Conservation (phyloP, 2,329 filamentous ascomycete genomes). For the Hypoxylon sp. region DNA sequence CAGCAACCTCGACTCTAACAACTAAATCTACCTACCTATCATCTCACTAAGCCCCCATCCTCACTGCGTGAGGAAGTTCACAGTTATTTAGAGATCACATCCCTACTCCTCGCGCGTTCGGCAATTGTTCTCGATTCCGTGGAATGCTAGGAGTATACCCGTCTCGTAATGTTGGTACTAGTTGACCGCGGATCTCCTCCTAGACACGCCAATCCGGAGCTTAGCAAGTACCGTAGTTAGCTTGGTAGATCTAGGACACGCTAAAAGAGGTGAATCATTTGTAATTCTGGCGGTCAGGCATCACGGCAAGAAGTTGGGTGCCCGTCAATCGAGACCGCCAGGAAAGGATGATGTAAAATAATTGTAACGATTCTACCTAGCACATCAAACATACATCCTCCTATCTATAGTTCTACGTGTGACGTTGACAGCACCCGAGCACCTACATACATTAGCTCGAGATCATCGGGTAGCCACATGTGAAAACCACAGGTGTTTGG, state of each 20-base stretch:
- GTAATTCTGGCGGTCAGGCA: constrained; percentile 40
- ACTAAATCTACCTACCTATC: constrained; percentile 37
- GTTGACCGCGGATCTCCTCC: constrained; percentile 16
- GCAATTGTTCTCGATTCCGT: constrained; percentile 28
- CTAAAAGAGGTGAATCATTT: constrained; percentile 17
- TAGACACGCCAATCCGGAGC: constrained; percentile 3
- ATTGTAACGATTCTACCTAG: constrained; percentile 3
- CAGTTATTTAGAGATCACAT: constrained; percentile 28
- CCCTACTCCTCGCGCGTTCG: constrained; percentile 28
- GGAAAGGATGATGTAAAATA: constrained; percentile 25
- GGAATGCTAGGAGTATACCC: constrained; percentile 12
- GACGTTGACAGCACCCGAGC: constrained; percentile 21
- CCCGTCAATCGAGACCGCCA: background rate
- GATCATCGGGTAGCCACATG: constrained; percentile 34
- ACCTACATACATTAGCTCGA: constrained; percentile 35
- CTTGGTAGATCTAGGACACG: background rate
- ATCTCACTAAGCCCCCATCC: constrained; percentile 44
- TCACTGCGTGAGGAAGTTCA: constrained; percentile 28
- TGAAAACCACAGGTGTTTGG: constrained; percentile 7
- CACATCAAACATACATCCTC: constrained; percentile 13
- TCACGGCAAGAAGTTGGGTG: constrained; percentile 11
- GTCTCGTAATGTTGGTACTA: constrained; percentile 15
- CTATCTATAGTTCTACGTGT: constrained; percentile 15
- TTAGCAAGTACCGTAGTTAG: constrained; percentile 18
- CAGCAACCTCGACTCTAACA: constrained; percentile 24